Percentiles rank a stretch among this genome's conserved stretches.
Conservation (phyloP, 495 filamentous ascomycete genomes). For the Hypoxylon fragiforme region DNA sequence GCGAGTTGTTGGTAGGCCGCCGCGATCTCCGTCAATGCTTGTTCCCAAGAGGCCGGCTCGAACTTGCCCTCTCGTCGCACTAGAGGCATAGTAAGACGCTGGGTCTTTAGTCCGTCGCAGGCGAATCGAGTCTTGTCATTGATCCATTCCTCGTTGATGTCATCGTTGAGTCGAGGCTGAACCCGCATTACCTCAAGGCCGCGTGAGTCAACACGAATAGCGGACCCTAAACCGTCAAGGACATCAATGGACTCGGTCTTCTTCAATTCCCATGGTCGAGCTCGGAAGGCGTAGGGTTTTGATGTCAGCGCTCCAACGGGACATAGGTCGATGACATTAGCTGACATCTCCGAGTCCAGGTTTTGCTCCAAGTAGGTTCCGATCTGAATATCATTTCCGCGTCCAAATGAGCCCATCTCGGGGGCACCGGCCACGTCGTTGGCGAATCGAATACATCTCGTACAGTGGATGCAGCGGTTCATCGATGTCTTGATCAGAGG, state of each 20-base stretch:
- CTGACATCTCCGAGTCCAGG: conserved; percentile 90
- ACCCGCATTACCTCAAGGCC: conserved; percentile 97
- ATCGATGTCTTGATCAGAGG: conserved; percentile 99
- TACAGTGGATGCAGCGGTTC: conserved; percentile 99
- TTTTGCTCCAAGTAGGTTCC: conserved; percentile 94
- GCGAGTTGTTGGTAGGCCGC: conserved; percentile 73
- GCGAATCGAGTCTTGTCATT: conserved; percentile 98
- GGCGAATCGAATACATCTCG: conserved; percentile 94
- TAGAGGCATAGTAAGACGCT: conserved; percentile 88
- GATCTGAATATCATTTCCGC: conserved; percentile 96
- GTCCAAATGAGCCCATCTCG: conserved; percentile 89
- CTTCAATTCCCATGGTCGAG: conserved; percentile 94
- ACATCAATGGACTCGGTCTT: conserved; percentile 94
- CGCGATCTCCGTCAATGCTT: conserved; percentile 83
- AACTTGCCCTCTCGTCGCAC: conserved; percentile 88
- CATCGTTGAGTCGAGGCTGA: conserved; percentile 88
- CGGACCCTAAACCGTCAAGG: conserved; percentile 87
- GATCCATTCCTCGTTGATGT: conserved; percentile 99
- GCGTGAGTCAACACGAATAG: conserved; percentile 87
- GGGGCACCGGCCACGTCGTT: conserved; percentile 96
- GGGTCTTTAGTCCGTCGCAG: conserved; percentile 94
- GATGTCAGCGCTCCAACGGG: conserved; percentile 95
- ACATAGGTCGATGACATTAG: conserved; percentile 97
- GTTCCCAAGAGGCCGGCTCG: conserved; percentile 89
- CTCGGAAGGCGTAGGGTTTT: conserved; percentile 97